Evolutionary conservation across 768 basidiomycete genomes (phyloP).

Genomic region (Lentinula detonsa): DNA sequence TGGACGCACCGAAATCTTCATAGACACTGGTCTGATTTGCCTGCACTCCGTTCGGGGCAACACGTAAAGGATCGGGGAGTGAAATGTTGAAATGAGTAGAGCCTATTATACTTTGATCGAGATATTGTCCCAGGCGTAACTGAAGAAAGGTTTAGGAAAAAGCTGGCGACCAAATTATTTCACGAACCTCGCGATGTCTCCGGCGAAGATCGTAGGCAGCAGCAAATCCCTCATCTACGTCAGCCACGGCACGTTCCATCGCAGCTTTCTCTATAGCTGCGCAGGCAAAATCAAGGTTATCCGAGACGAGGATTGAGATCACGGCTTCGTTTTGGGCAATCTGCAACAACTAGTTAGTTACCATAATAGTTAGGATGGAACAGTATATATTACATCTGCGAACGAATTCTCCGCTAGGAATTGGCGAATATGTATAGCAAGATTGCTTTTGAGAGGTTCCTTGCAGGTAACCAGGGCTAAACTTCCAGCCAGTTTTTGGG

Average conservation of each 20-base stretch:
- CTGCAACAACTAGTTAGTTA: constrained; percentile 31
- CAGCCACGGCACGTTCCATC: constrained; percentile 90
- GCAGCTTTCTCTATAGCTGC: constrained; percentile 94
- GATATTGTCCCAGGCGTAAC: constrained; percentile 66
- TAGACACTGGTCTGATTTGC: constrained; percentile 83
- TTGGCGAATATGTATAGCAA: constrained; percentile 82
- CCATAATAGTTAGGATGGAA: background rate
- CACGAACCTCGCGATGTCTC: constrained; percentile 76
- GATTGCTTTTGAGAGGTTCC: constrained; percentile 90
- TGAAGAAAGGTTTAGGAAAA: constrained; percentile 18
- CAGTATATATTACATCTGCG: constrained; percentile 51
- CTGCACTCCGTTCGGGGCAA: constrained; percentile 79
- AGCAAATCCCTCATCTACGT: constrained; percentile 87
- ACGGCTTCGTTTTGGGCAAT: constrained; percentile 75
- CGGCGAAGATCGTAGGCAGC: constrained; percentile 78
- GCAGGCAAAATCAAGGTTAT: constrained; percentile 93
- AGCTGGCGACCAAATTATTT: background rate
- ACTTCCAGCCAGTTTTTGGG: constrained; percentile 93
- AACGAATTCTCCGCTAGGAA: constrained; percentile 85
- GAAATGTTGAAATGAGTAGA: constrained; percentile 61
- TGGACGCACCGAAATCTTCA: constrained; percentile 79
- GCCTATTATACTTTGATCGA: constrained; percentile 83
- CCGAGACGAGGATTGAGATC: constrained; percentile 72
- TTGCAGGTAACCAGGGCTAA: constrained; percentile 97
- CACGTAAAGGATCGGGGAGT: constrained; percentile 85